These are phyloP conservation scores for Cyberlindnera americana DNA, from an alignment of 805 yeast genomes.

Conservation along the genomic window DNA sequence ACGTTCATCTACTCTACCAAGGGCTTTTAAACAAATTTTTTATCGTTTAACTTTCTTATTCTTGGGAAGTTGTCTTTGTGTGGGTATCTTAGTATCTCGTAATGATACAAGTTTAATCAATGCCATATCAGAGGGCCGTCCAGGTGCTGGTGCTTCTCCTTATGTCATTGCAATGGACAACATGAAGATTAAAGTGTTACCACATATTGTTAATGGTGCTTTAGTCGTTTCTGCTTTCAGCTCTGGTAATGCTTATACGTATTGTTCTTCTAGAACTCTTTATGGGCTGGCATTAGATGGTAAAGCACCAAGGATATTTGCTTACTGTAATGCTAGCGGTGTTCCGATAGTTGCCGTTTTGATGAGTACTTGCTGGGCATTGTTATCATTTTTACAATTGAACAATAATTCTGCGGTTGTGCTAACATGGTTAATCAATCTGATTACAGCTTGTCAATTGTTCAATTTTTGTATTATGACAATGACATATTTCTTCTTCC, in stretches of 20 bases:
- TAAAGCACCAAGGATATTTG: slow-evolving; percentile 66
- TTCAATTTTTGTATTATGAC: slow-evolving; percentile 57
- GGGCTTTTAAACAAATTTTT: slow-evolving; percentile 74
- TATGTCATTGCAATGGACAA: slow-evolving; percentile 80
- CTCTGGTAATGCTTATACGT: slow-evolving; percentile 80
- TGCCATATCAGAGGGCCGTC: slow-evolving; percentile 57
- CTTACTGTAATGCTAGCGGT: slow-evolving; percentile 60
- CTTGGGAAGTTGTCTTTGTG: slow-evolving; percentile 70
- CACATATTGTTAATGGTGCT: slow-evolving; percentile 75
- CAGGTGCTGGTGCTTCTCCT: slow-evolving; percentile 80
- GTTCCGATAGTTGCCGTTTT: slow-evolving; percentile 62
- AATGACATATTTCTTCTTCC: slow-evolving; percentile 57
- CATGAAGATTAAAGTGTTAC: slow-evolving; percentile 61
- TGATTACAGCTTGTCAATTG: slow-evolving; percentile 68
- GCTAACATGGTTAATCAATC: slow-evolving; percentile 66
- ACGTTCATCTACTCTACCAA: slow-evolving; percentile 60
- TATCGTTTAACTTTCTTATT: slow-evolving; percentile 64
- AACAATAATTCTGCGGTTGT: slow-evolving; percentile 58
- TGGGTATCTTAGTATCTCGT: slow-evolving; percentile 72
- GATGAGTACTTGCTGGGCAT: slow-evolving; percentile 53
- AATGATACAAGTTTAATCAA: slow-evolving; percentile 57
- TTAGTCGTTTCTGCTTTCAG: slow-evolving; percentile 73
- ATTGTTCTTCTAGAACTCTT: slow-evolving; percentile 64
- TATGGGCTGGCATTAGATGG: slow-evolving; percentile 71
- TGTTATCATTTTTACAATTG: slow-evolving; percentile 62